Evolutionary conservation across 768 basidiomycete species (phyloP).

Genomic region (Mycena leptocephala): DNA sequence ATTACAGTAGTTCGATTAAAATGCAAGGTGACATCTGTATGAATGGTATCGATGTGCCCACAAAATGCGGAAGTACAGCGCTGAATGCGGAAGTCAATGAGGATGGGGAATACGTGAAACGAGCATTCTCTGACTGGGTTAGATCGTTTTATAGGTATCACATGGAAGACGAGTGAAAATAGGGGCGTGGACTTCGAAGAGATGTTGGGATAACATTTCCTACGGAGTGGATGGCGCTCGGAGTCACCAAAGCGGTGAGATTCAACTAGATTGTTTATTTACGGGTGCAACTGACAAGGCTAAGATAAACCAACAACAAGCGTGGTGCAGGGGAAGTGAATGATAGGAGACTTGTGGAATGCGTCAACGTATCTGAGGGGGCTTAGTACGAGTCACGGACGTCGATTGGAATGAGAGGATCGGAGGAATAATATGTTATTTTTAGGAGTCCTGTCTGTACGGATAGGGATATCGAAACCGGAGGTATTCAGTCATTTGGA

Average conservation of each 20-base stretch:
- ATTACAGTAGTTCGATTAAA: background rate
- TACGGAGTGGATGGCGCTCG: background rate
- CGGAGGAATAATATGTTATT: background rate
- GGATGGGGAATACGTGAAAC: background rate
- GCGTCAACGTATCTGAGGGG: background rate
- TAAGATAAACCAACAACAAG: background rate
- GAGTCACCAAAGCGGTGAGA: background rate
- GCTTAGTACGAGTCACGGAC: background rate
- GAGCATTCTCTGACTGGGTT: background rate
- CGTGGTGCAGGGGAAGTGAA: no score
- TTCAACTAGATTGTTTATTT: background rate
- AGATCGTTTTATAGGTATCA: background rate
- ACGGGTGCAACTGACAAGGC: background rate
- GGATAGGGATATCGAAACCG: background rate
- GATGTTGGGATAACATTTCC: background rate
- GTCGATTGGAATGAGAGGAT: background rate
- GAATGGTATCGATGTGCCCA: background rate
- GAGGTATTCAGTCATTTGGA: no score
- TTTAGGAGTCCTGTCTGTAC: background rate
- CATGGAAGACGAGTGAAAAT: background rate
- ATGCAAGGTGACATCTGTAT: background rate
- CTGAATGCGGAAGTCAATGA: background rate
- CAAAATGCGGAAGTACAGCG: background rate
- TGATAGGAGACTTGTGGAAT: background rate
- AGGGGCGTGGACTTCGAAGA: background rate